A percentile compares a stretch with the other conserved stretches of the same genome.
Evolutionary conservation across 1,284 basidiomycete species (phyloP).

Genomic region (Trametes polyzona): DNA sequence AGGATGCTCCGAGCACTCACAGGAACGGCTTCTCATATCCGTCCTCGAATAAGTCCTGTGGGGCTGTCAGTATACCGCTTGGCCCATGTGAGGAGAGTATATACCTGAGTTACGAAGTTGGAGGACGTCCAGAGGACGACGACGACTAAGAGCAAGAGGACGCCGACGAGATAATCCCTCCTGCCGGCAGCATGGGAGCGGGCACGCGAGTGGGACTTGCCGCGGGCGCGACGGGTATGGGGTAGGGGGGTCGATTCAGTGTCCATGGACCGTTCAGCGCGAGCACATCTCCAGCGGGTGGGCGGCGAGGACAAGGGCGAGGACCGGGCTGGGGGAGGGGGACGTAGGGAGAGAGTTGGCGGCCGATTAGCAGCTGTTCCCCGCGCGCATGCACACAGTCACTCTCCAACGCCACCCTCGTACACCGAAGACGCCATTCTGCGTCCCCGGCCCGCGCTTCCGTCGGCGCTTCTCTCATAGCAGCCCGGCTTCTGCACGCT

Average conservation of each 20-base stretch:
- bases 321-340: not conserved
- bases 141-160: constrained; percentile 75
- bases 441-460: too few relatives aligned
- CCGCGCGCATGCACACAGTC: too few relatives aligned
- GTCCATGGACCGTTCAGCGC: constrained; percentile 15
- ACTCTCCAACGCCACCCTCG: too few relatives aligned
- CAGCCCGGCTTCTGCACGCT: too few relatives aligned
- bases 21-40: constrained; percentile 85
- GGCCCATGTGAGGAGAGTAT: not conserved
- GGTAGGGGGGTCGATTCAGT: constrained; percentile 9
- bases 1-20: constrained; percentile 45
- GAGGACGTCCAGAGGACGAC: constrained; percentile 86
- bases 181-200: constrained; percentile 22
- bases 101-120: constrained; percentile 80
- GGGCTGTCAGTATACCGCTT: not conserved
- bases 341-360: not conserved
- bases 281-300: constrained; percentile 1
- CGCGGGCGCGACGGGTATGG: constrained; percentile 17
- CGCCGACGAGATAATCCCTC: constrained; percentile 70
- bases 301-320: not conserved
- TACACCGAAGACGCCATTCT: too few relatives aligned
- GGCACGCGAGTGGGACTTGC: constrained; percentile 22
- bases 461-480: too few relatives aligned
- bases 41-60: constrained; percentile 66
- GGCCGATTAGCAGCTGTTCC: not conserved